phyloP scores from a whole-genome alignment of 345 rosid species.

The Iberis pinnata region DNA sequence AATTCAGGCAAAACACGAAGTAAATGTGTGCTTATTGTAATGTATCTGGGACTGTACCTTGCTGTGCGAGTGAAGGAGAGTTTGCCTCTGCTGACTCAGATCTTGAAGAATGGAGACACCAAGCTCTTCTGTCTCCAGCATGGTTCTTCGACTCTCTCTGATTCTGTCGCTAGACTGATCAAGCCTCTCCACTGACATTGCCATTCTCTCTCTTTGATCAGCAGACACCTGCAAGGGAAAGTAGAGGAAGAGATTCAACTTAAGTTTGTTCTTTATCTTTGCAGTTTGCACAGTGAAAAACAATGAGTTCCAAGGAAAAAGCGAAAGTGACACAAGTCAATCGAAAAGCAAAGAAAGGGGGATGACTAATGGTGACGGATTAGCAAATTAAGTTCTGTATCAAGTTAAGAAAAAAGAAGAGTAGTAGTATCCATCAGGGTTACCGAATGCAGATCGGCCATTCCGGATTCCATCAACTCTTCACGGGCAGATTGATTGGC shows the following conservation, averaged over 20 bases:
- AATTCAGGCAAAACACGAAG: background rate
- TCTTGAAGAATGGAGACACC: conserved; percentile 85
- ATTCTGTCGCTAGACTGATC: conserved; percentile 62
- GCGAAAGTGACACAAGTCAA: background rate
- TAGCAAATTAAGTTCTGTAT: background rate
- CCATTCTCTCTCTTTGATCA: conserved; percentile 61
- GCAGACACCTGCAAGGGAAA: conserved; percentile 42
- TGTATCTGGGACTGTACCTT: conserved; percentile 36
- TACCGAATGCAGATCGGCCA: conserved; percentile 49
- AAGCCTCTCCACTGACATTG: conserved; percentile 64
- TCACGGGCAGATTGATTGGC: conserved; percentile 45
- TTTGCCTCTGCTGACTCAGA: conserved; percentile 69
- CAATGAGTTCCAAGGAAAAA: background rate
- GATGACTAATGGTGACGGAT: background rate
- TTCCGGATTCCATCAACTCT: conserved; percentile 60
- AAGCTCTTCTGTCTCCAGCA: conserved; percentile 80
- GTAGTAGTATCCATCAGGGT: background rate
- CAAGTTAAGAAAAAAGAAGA: background rate
- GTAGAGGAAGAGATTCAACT: background rate
- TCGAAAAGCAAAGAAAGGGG: background rate
- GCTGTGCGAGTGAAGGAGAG: conserved; percentile 67
- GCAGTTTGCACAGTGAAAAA: background rate
- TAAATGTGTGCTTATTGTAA: background rate
- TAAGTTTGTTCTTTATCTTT: background rate
- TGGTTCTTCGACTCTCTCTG: conserved; percentile 68